Evolutionary conservation across 208 protist species (phyloP), one percentile per base, ranked within the genome.

Genomic region (Trypanosomatidae sp.): DNA sequence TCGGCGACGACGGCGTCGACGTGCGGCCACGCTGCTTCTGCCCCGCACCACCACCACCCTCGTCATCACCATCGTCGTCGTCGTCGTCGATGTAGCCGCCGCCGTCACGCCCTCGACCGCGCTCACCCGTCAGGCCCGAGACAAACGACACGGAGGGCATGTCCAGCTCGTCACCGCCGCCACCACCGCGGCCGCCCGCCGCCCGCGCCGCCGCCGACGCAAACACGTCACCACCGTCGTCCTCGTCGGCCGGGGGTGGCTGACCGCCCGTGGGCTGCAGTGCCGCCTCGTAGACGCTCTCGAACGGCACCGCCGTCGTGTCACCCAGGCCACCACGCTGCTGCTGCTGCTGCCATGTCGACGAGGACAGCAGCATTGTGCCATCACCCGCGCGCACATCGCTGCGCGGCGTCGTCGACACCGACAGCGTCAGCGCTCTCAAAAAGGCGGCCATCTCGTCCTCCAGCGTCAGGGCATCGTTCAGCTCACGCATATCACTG

Each of bases 391-490:
- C 62, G 19, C 35, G 53, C 13, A 61, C 47, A 35, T 80, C 67
- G 11, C 50, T 55, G 22, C 84, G 71, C 7, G 70, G 64, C 0
- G 84, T 92, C 0, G 73, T 76, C 4, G 84, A 74, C 22, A 81
- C 71, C 24, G 84, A 84, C 0, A 92, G 61, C 6, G 84, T 89
- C 33, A 92, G 66, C 6, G 77, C 78, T 52, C 84, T 80, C 37
- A 92, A 64, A 44, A 92, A 89, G 6, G 84, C 79, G 2, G 64
- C 62, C 57, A 88, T 84, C 48, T 92, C 84, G 48, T 89, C 74
- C 28, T 92, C 73, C 30, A 92, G 70, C 33, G 66, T 84, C 18
- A 87, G 48, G 0, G 61, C 61, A 7, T 35, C 30, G 57, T 82
- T 75, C 30, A 92, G 64, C 22, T 68, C 49, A 22, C 71, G 58